These are phyloP conservation scores for Oehlia diaphana DNA, from an alignment of 192 early-diverging fungal genomes.

Conservation along the genomic window DNA sequence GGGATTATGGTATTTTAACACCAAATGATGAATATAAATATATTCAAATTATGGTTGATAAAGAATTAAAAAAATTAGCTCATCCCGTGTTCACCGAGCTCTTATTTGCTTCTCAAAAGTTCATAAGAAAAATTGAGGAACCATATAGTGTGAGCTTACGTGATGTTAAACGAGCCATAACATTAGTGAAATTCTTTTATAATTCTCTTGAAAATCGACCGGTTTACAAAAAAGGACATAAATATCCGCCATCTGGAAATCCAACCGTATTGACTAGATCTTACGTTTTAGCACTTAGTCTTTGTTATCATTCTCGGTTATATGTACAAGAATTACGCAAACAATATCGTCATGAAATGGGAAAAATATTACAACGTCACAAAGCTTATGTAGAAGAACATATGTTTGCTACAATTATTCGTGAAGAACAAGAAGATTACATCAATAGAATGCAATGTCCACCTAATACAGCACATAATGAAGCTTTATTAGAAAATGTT, in stretches of 20 bases:
- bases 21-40: neutral
- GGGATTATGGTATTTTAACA: neutral
- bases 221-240: neutral
- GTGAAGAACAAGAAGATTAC: conserved; percentile 25
- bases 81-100: neutral
- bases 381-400: neutral
- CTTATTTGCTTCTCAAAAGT: conserved; percentile 25
- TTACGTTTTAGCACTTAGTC: conserved; percentile 19
- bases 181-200: neutral
- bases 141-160: conserved; percentile 26
- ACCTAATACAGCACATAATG: neutral
- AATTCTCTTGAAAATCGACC: neutral
- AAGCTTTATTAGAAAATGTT: conserved; percentile 25
- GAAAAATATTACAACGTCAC: conserved; percentile 5
- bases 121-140: conserved; percentile 24
- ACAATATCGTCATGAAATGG: neutral
- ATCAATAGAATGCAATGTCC: neutral
- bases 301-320: neutral
- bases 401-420: neutral
- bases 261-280: neutral
- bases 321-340: neutral
- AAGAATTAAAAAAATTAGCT: neutral
- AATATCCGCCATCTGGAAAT: neutral
- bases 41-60: neutral
- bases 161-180: conserved; percentile 25